Base-by-base conservation (phyloP, 495 filamentous ascomycete species). In the Aspergillus nanangensis region DNA sequence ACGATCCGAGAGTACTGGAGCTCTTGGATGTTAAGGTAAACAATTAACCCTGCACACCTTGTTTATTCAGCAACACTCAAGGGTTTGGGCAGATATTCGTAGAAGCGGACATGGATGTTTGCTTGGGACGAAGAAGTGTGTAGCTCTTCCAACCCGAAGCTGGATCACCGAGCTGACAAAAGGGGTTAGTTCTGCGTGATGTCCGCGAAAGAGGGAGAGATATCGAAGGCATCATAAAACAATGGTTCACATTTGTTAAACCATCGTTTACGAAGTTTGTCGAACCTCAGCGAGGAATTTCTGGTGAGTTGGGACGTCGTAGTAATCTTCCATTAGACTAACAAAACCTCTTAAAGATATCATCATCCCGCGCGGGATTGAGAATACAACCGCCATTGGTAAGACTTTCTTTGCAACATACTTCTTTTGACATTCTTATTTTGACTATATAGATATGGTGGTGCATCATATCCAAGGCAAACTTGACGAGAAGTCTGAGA, bases 161-260 rank as follows among this genome's bases (percentile, higher is more conserved):
- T n/a, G n/a, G n/a, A n/a, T n/a, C n/a, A n/a, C n/a, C n/a, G n/a
- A n/a, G n/a, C n/a, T n/a, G n/a, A n/a, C n/a, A n/a, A n/a, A n/a
- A n/a, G n/a, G n/a, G n/a, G n/a, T 19, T 52, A 95, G 88, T 96
- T 50, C 62, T 91, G 31, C 86, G 91, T 54, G 91, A 96, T 69
- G 86, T 95, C 13, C 77, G 75, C 50, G 86, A 94, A 54, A 76
- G 91, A 54, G 89, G 88, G 7, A 75, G 91, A 43, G 88, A 94
- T 50, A 82, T 96, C 45, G 88, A 95, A 51, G 93, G 93, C 31
- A 91, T 90, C 57, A 91, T 97, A 57, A 97, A 97, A 64, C 93
- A 98, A 65, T 98, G 93, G 93, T 96, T 96, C 60, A 63, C 63
- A 27, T 98, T 84, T 64, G 93, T 98, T 7, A 98, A 98, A 65